Percentiles rank a stretch among this genome's conserved stretches.
These are phyloP conservation scores for Baudoinia panamericana DNA, from an alignment of 495 filamentous ascomycete genomes.

Conservation along the genomic window DNA sequence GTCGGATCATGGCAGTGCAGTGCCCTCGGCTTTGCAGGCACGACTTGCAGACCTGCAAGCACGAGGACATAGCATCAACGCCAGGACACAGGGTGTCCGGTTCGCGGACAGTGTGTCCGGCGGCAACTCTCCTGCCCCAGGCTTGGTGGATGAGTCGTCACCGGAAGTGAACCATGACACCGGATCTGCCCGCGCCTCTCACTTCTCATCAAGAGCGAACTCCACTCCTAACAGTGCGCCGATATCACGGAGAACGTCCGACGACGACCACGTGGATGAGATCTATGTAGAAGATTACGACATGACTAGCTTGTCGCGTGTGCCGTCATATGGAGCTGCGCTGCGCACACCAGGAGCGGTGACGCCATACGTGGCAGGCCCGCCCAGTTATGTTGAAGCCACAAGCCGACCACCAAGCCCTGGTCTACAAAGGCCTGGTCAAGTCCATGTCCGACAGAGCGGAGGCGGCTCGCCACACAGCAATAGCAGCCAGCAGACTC, in stretches of 20 bases:
- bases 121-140: slow-evolving; percentile 12
- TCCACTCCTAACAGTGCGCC: slow-evolving; percentile 10
- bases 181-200: slow-evolving; percentile 1
- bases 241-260: slow-evolving; percentile 17
- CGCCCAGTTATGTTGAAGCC: slow-evolving; percentile 29
- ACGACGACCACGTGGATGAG: slow-evolving; percentile 9
- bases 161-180: not conserved
- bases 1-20: slow-evolving; percentile 21
- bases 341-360: slow-evolving; percentile 23
- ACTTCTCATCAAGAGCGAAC: slow-evolving; percentile 14
- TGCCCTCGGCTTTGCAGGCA: slow-evolving; percentile 24
- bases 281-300: slow-evolving; percentile 19
- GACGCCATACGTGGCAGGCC: slow-evolving; percentile 22
- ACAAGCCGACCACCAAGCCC: slow-evolving; percentile 29
- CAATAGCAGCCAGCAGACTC: slow-evolving; percentile 9
- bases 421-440: slow-evolving; percentile 14
- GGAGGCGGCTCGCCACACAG: not conserved
- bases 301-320: slow-evolving; percentile 25
- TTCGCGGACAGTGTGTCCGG: slow-evolving; percentile 13
- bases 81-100: slow-evolving; percentile 1
- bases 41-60: slow-evolving; percentile 26
- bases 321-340: slow-evolving; percentile 32
- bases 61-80: slow-evolving; percentile 5
- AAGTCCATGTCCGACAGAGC: slow-evolving; percentile 14
- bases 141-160: not conserved